Percentiles rank a stretch among this genome's conserved stretches.
phyloP scores from a whole-genome alignment of 1,284 basidiomycete genomes.

The Rhizoctonia solani region DNA sequence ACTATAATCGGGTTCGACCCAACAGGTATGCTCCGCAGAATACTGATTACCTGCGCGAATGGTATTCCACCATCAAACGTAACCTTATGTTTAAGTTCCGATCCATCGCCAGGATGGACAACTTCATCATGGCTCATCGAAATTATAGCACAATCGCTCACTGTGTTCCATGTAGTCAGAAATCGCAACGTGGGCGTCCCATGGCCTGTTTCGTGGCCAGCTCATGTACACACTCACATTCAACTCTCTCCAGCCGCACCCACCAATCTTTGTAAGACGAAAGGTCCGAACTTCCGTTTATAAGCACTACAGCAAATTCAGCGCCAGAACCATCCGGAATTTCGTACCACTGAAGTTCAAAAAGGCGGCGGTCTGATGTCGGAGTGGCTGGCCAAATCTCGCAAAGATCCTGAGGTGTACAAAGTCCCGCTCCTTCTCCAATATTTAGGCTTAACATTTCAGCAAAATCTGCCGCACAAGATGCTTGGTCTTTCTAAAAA shows the following conservation, averaged over 20 bases:
- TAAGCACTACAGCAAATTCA: slow-evolving; percentile 12
- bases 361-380: slow-evolving; percentile 20
- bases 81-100: neutral
- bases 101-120: neutral
- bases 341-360: slow-evolving; percentile 17
- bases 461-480: neutral
- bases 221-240: neutral
- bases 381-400: slow-evolving; percentile 21
- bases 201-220: neutral
- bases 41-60: slow-evolving; percentile 10
- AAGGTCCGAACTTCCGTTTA: slow-evolving; percentile 2
- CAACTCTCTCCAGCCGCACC: slow-evolving; percentile 18
- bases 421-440: neutral
- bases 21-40: neutral
- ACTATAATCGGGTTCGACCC: neutral
- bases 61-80: slow-evolving; percentile 2
- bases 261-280: neutral
- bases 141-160: neutral
- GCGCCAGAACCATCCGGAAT: neutral
- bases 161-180: neutral
- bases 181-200: neutral
- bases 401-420: slow-evolving; percentile 23
- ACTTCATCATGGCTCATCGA: neutral
- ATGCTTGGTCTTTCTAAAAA: neutral
- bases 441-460: slow-evolving; percentile 11